phyloP scores from a whole-genome alignment of 2,329 filamentous ascomycete genomes.

The Nemania sp. region DNA sequence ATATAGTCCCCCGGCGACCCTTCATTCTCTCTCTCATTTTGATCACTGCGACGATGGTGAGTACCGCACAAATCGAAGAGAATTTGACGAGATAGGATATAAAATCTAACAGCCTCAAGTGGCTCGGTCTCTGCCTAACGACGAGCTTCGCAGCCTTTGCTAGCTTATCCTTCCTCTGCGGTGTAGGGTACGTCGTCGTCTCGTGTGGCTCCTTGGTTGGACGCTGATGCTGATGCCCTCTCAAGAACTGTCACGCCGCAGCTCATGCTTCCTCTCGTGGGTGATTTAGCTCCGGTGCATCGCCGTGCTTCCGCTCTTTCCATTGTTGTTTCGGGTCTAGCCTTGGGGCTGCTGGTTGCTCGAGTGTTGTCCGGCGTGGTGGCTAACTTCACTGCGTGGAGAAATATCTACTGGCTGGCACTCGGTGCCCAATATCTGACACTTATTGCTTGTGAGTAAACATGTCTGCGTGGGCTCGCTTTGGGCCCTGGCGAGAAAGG shows the following conservation, averaged over 20 bases:
- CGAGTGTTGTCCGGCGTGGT: slow-evolving; percentile 71
- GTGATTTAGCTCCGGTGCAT: slow-evolving; percentile 65
- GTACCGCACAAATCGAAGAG: slow-evolving; percentile 21
- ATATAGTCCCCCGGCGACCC: slow-evolving; percentile 59
- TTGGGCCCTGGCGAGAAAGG: background rate
- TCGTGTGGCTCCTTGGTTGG: background rate
- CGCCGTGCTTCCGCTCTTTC: slow-evolving; percentile 65
- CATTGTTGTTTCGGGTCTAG: slow-evolving; percentile 66
- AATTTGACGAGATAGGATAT: background rate
- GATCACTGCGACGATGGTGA: slow-evolving; percentile 63
- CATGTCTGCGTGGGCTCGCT: background rate
- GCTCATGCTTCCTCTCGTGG: slow-evolving; percentile 71
- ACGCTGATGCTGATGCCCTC: background rate
- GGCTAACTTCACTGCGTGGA: slow-evolving; percentile 66
- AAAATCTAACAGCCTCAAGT: slow-evolving; percentile 37
- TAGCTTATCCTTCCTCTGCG: slow-evolving; percentile 64
- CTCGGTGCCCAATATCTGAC: slow-evolving; percentile 67
- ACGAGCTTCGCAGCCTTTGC: slow-evolving; percentile 60
- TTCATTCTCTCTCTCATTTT: slow-evolving; percentile 65
- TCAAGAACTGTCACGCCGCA: slow-evolving; percentile 45
- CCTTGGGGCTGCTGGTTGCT: slow-evolving; percentile 67
- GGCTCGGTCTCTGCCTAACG: slow-evolving; percentile 66
- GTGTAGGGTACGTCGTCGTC: slow-evolving; percentile 40
- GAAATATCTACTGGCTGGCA: slow-evolving; percentile 69
- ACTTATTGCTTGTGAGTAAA: slow-evolving; percentile 48